These are phyloP conservation scores for Calamus simplicifolius DNA, from an alignment of 176 grass and related monocot species.

Conservation along the genomic window DNA sequence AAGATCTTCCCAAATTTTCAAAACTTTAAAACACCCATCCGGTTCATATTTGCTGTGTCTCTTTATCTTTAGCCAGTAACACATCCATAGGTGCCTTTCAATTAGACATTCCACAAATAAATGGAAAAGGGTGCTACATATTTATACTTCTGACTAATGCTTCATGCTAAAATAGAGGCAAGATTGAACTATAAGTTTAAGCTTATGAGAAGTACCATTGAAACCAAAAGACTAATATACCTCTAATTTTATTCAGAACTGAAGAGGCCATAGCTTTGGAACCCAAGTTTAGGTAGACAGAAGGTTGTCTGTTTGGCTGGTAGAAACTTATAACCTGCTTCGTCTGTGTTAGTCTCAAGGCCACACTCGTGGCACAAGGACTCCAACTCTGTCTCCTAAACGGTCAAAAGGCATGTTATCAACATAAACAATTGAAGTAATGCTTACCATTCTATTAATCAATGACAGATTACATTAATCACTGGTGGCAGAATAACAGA, in stretches of 20 bases:
- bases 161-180: too few relatives aligned
- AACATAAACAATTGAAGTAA: constrained; percentile 1
- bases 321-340: constrained; percentile 37
- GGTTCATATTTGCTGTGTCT: too few relatives aligned
- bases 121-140: too few relatives aligned
- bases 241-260: constrained; percentile 23
- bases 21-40: too few relatives aligned
- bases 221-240: background rate
- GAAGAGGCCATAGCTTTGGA: constrained; percentile 29
- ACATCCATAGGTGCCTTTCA: too few relatives aligned
- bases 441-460: background rate
- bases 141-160: too few relatives aligned
- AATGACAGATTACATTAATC: background rate
- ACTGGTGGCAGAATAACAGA: constrained; percentile 5
- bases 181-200: too few relatives aligned
- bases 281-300: constrained; percentile 29
- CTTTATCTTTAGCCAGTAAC: too few relatives aligned
- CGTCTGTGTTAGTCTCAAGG: constrained; percentile 50
- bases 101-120: too few relatives aligned
- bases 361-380: constrained; percentile 53
- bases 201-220: too few relatives aligned
- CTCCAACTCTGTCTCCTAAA: constrained; percentile 67
- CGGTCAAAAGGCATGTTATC: constrained; percentile 15
- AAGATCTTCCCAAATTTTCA: too few relatives aligned
- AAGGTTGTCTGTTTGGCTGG: constrained; percentile 72